Conservation (phyloP, 208 protist genomes). For the Wallacemonas sp. region DNA sequence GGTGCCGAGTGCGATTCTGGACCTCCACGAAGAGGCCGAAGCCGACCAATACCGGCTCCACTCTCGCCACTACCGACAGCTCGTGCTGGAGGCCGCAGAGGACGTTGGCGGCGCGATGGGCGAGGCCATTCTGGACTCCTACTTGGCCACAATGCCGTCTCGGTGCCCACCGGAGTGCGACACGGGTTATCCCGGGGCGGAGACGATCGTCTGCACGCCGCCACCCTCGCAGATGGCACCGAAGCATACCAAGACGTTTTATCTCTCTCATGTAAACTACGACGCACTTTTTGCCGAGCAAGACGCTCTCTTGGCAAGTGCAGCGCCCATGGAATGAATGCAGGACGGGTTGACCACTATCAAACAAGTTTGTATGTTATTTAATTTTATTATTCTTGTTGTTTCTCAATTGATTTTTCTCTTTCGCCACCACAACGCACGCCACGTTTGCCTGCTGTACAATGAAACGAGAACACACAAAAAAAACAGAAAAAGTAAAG, state of each 20-base stretch:
- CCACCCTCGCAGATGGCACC: constrained; percentile 15
- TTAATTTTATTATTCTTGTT: too few species aligned
- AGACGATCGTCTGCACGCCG: constrained; percentile 18
- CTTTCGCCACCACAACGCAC: too few species aligned
- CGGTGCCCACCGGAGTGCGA: constrained; percentile 10
- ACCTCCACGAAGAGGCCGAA: constrained; percentile 33
- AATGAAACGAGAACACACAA: too few species aligned
- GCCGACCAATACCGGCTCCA: constrained; percentile 40
- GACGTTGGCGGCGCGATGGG: constrained; percentile 21
- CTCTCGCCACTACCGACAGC: constrained; percentile 35
- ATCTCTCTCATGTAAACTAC: constrained; percentile 32
- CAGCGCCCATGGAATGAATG: too few species aligned
- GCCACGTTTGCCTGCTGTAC: too few species aligned
- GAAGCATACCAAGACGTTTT: constrained; percentile 26
- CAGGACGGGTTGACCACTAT: too few species aligned
- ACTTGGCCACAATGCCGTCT: constrained; percentile 16
- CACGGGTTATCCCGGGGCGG: constrained; percentile 16
- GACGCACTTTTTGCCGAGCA: constrained; percentile 24
- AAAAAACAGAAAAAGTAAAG: too few species aligned
- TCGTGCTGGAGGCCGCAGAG: constrained; percentile 25
- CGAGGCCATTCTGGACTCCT: constrained; percentile 19
- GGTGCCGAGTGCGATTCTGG: constrained; percentile 46
- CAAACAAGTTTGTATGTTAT: too few species aligned
- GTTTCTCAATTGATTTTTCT: too few species aligned
- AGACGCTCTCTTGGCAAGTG: constrained; percentile 10